Evolutionary conservation across 495 filamentous ascomycete species (phyloP).

Genomic region (Aspergillus conjunctus): DNA sequence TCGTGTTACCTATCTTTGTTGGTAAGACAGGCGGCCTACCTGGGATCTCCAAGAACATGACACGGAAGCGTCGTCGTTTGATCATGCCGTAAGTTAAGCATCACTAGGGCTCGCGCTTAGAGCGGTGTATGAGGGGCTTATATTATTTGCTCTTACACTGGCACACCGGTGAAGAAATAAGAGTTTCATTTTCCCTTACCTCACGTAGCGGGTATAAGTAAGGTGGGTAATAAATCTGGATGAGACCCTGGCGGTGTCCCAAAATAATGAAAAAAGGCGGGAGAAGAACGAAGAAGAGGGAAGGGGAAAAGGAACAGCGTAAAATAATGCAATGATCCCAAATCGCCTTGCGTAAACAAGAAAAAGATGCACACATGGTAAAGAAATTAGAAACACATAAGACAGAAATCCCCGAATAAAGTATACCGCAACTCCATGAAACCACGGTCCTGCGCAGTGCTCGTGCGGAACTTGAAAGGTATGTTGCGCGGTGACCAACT

Average conservation of each 20-base stretch:
- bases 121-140: no score
- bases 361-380: constrained; percentile 17
- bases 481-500: constrained; percentile 10
- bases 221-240: constrained; percentile 8
- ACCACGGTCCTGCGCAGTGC: constrained; percentile 35
- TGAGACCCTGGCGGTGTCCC: constrained; percentile 9
- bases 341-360: constrained; percentile 8
- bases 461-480: constrained; percentile 20
- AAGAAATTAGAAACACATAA: constrained; percentile 15
- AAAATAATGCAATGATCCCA: constrained; percentile 13
- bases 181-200: constrained; percentile 9
- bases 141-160: no score
- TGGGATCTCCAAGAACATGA: no score
- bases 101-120: no score
- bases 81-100: no score
- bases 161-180: constrained; percentile 4
- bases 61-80: no score
- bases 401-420: constrained; percentile 17
- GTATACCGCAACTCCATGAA: constrained; percentile 29
- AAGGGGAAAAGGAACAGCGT: constrained; percentile 3
- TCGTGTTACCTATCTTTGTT: no score
- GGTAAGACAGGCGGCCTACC: no score
- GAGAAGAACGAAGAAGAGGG: background rate
- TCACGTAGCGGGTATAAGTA: constrained; percentile 10
- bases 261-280: constrained; percentile 12